These are phyloP conservation scores for Scedosporium apiospermum DNA, from an alignment of 2,329 filamentous ascomycete species.

Conservation along the genomic window DNA sequence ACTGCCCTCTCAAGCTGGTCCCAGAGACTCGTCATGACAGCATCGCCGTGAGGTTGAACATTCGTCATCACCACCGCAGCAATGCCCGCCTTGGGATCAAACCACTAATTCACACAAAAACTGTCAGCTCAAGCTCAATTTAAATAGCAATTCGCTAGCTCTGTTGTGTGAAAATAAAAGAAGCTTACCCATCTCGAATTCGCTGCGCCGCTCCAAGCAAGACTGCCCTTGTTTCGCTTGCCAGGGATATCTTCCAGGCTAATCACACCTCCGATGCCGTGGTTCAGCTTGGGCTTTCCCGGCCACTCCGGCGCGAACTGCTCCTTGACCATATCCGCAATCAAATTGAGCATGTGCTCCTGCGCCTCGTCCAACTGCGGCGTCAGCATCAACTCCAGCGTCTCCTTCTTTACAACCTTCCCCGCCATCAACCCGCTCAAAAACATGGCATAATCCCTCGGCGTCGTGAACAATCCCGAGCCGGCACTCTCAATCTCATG, in stretches of 20 bases:
- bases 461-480: slow-evolving; percentile 22
- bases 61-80: slow-evolving; percentile 9
- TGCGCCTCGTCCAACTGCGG: slow-evolving; percentile 23
- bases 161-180: not conserved
- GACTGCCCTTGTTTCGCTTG: slow-evolving; percentile 29
- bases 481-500: slow-evolving; percentile 23
- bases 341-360: slow-evolving; percentile 12
- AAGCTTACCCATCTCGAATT: slow-evolving; percentile 32
- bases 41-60: slow-evolving; percentile 27
- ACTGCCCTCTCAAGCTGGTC: slow-evolving; percentile 1
- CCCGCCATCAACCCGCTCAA: slow-evolving; percentile 16
- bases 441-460: slow-evolving; percentile 20
- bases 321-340: slow-evolving; percentile 11
- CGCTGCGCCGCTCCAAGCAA: slow-evolving; percentile 32
- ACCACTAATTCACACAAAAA: slow-evolving; percentile 14
- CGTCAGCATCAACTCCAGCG: slow-evolving; percentile 17
- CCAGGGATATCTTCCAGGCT: slow-evolving; percentile 27
- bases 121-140: not conserved
- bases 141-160: not conserved
- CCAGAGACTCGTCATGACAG: slow-evolving; percentile 12
- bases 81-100: slow-evolving; percentile 16
- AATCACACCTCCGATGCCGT: slow-evolving; percentile 28
- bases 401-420: slow-evolving; percentile 13
- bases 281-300: slow-evolving; percentile 19
- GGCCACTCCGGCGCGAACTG: slow-evolving; percentile 26